phyloP scores from a whole-genome alignment of 2,329 filamentous ascomycete genomes.

The Botrytis fragariae region DNA sequence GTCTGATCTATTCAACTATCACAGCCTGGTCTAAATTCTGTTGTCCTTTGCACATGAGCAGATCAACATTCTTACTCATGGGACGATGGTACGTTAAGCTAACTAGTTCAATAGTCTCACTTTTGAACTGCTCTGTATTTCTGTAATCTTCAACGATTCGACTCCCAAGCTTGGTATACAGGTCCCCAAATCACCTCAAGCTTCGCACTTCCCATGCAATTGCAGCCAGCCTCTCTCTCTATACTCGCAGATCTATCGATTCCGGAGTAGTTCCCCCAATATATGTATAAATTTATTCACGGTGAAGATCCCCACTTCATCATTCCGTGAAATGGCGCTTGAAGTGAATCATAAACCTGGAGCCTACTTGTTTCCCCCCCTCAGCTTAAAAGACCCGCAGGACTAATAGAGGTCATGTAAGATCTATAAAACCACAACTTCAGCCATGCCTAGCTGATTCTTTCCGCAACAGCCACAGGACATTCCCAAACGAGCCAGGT shows the following conservation, averaged over 20 bases:
- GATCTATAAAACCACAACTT: neutral
- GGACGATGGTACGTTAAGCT: neutral
- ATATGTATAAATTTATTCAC: neutral
- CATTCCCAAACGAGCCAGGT: too few relatives aligned
- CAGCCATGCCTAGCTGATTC: neutral
- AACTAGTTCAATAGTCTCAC: neutral
- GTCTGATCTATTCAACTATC: neutral
- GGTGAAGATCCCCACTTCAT: neutral
- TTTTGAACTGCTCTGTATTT: rapidly evolving
- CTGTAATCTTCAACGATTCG: neutral
- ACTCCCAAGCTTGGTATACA: neutral
- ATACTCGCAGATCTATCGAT: neutral
- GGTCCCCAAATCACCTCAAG: neutral
- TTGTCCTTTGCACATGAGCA: neutral
- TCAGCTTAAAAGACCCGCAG: neutral
- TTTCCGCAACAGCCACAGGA: neutral
- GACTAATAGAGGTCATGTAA: neutral
- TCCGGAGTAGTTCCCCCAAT: neutral
- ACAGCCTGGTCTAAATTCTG: neutral
- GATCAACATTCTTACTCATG: neutral
- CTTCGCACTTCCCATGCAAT: neutral
- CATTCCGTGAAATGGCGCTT: neutral
- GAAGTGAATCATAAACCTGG: neutral
- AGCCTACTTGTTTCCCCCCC: neutral
- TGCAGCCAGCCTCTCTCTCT: rapidly evolving